phyloP scores from a whole-genome alignment of 2,329 filamentous ascomycete species.

The Colletotrichum zoysiae region DNA sequence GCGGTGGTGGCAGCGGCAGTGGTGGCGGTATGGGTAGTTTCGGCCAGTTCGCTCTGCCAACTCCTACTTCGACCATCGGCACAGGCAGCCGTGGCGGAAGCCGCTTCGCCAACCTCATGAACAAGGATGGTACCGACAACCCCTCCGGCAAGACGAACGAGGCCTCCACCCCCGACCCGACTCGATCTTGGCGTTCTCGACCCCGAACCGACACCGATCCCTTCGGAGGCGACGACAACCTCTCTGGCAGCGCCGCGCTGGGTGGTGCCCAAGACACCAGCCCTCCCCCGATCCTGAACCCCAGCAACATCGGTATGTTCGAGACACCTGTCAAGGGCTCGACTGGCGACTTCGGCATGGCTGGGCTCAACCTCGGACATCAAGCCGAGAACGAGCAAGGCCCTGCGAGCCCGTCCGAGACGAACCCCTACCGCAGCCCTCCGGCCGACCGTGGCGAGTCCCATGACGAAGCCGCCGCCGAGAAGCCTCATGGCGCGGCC shows the following conservation, averaged over 20 bases:
- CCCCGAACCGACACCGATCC: constrained; percentile 81
- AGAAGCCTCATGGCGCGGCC: constrained; percentile 64
- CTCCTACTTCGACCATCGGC: constrained; percentile 63
- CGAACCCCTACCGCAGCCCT: constrained; percentile 95
- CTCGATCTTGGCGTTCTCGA: constrained; percentile 68
- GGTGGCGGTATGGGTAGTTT: constrained; percentile 80
- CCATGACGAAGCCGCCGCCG: constrained; percentile 67
- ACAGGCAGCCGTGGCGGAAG: constrained; percentile 82
- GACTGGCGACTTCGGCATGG: constrained; percentile 72
- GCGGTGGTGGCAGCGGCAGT: constrained; percentile 50
- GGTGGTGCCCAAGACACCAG: constrained; percentile 81
- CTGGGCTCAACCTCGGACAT: constrained; percentile 68
- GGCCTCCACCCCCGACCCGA: constrained; percentile 53
- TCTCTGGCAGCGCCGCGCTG: constrained; percentile 78
- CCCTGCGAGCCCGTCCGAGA: constrained; percentile 90
- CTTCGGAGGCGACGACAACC: constrained; percentile 77
- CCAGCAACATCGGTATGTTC: constrained; percentile 56
- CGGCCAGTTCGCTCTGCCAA: constrained; percentile 84
- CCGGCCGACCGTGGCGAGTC: constrained; percentile 78
- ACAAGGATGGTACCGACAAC: constrained; percentile 80
- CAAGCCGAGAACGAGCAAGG: constrained; percentile 73
- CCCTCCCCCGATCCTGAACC: constrained; percentile 52
- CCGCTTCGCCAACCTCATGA: constrained; percentile 86
- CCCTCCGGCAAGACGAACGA: constrained; percentile 63
- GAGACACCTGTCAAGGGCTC: constrained; percentile 69